A percentile compares a stretch with the other conserved stretches of the same genome.
These are phyloP conservation scores for Calonectria pteridis DNA, from an alignment of 2,329 filamentous ascomycete species.

Conservation along the genomic window DNA sequence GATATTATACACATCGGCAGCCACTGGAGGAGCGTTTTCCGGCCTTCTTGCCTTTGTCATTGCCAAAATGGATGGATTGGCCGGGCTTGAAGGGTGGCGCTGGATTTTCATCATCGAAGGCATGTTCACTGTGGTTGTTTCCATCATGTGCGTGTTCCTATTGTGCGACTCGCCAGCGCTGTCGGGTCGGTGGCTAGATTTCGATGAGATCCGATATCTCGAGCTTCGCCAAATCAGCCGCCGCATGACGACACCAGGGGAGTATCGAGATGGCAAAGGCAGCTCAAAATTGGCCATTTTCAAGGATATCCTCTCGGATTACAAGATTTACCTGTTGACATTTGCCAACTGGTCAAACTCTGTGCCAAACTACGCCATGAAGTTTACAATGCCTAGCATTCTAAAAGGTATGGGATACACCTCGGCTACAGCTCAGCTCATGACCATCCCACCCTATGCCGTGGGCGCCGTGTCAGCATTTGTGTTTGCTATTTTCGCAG, in stretches of 20 bases:
- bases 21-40: constrained; percentile 58
- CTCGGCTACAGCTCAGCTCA: constrained; percentile 46
- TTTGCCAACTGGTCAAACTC: constrained; percentile 58
- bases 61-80: constrained; percentile 59
- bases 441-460: constrained; percentile 54
- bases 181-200: constrained; percentile 50
- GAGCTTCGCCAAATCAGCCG: constrained; percentile 53
- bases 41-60: constrained; percentile 60
- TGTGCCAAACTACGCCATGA: constrained; percentile 50
- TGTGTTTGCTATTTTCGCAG: constrained; percentile 50
- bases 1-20: constrained; percentile 52
- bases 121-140: constrained; percentile 54
- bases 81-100: constrained; percentile 59
- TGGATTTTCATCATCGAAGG: constrained; percentile 69
- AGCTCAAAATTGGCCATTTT: constrained; percentile 50
- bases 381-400: constrained; percentile 54
- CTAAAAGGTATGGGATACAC: constrained; percentile 57
- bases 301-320: constrained; percentile 58
- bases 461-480: constrained; percentile 50
- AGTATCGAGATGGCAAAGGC: constrained; percentile 43
- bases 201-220: constrained; percentile 56
- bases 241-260: constrained; percentile 36
- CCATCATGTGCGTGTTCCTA: constrained; percentile 58
- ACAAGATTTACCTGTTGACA: constrained; percentile 59
- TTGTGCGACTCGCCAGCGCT: constrained; percentile 57